Percentiles rank a stretch among this genome's conserved stretches.
These are phyloP conservation scores for Melanogaster broomeanus DNA, from an alignment of 768 basidiomycete species.

Conservation along the genomic window DNA sequence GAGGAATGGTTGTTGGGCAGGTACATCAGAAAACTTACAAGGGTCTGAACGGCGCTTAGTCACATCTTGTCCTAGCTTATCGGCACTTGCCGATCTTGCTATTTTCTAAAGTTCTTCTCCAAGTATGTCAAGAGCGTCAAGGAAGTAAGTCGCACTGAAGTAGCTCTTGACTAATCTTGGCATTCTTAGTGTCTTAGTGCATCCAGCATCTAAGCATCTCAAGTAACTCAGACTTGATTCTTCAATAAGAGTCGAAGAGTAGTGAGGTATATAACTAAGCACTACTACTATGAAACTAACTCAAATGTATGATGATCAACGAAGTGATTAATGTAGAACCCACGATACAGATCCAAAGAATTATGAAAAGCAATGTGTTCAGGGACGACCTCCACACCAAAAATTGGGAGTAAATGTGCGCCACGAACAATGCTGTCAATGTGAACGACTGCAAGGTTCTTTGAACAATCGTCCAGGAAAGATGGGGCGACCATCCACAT, in stretches of 20 bases:
- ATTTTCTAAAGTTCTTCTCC: neutral
- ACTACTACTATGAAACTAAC: neutral
- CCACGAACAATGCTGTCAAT: slow-evolving; percentile 17
- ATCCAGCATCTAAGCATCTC: too few species aligned
- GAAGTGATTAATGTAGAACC: slow-evolving; percentile 16
- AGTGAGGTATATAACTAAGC: too few species aligned
- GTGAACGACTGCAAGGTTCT: too few species aligned
- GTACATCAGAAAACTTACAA: neutral
- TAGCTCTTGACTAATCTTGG: too few species aligned
- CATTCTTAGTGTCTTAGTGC: too few species aligned
- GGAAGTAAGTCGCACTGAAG: too few species aligned
- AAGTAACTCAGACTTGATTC: too few species aligned
- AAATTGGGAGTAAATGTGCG: slow-evolving; percentile 22
- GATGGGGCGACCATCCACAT: slow-evolving; percentile 29
- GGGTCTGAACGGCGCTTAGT: too few species aligned
- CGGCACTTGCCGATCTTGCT: too few species aligned
- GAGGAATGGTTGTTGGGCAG: slow-evolving; percentile 20
- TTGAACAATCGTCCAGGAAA: neutral
- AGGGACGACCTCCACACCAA: slow-evolving; percentile 5
- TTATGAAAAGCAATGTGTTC: slow-evolving; percentile 2
- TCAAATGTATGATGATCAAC: slow-evolving; percentile 15
- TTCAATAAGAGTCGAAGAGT: too few species aligned
- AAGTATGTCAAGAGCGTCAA: slow-evolving; percentile 8
- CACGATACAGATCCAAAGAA: slow-evolving; percentile 15
- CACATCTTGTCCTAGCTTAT: too few species aligned